Evolutionary conservation across 108 stramenopile species (phyloP), one percentile per base, ranked within the genome.

Genomic region (Fistulifera solaris): DNA sequence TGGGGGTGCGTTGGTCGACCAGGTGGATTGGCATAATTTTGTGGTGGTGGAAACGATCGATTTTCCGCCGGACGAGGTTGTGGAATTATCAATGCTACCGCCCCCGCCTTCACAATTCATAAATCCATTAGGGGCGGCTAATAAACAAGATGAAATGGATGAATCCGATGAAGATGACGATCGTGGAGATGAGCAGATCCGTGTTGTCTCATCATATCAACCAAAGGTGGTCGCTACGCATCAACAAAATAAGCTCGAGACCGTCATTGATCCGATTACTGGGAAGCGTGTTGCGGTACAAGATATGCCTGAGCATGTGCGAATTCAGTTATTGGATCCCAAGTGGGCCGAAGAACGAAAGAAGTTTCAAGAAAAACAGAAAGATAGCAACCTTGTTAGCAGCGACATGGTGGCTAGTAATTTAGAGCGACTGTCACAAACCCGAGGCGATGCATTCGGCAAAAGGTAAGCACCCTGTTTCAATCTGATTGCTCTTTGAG

Each of bases 21-120:
- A 54, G 6, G 80, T 99, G 50, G 98, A 99, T 70, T 99, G 98
- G 98, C 91, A 96, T 68, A 95, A 97, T 65, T 99, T 99, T 65
- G 93, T 94, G 0, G 93, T 99, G 6, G 98, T 99, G 22, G 98
- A 97, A 69, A 96, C 94, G 22, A 97, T 99, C 61, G 95, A 94
- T 38, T 97, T 99, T 71, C 67, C 75, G 0, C 69, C 58, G 18
- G 88, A 96, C 58, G 95, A 96, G 76, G 72, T 83, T 59, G 66
- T 48, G 4, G 60, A 61, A 43, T 38, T 73, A 27, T 59, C 72
- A 31, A 50, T 58, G 53, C 59, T 76, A 51, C 87, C 89, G 12
- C 87, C 89, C 1, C 80, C 87, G 11, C 79, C 81, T 19, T 48
- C 68, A 57, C 59, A 46, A 12, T 58, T 57, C 4, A 67, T 74